Evolutionary conservation across 176 grass and related monocot genomes (phyloP), one percentile per base, ranked within the genome.

Genomic region (Cenchrus fungigraminus): DNA sequence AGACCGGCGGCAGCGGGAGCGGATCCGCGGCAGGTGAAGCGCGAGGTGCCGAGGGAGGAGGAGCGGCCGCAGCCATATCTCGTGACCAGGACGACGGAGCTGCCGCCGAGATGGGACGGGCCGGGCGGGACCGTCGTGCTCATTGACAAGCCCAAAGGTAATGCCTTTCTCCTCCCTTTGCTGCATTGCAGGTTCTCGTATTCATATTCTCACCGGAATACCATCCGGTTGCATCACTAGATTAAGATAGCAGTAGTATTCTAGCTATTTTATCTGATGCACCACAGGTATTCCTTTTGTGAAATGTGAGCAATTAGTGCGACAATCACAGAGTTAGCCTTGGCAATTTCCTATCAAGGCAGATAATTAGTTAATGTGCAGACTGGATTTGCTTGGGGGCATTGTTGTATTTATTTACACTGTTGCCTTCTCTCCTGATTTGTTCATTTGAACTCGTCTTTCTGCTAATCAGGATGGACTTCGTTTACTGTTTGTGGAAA

Each of bases 401-500:
- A 25, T 13, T 64, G 8, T 34, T 40, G 37, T 40, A 40, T 40
- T 61, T 15, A 61, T 25, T 14, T 59, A 46, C 59, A 22, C 6
- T 71, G 6, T 8, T 73, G 56, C 9, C 8, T 25, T 81, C 60
- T 37, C 17, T 57, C 12, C 59, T 19, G 20, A 54, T 86, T 71
- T 40, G 51, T 82, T 73, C 10, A 6, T 67, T 78, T 75, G 60
- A 88, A 66, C 12, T 29, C 68, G 1, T 74, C 6, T 87, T 63
- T 87, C 85, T 64, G 16, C 19, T 68, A 82, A 83, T 66, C 83
- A 95, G 96, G 96, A 71, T 98, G 96, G 96, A 98, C 96, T 73
- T 98, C 96, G 15, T 98, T 98, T 92, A 95, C 93, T 89, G 96
- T 98, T 54, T 98, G 96, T 87, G 96, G 96, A 37, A 98, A 98